Conservation (phyloP, 805 yeast species). For the Cyberlindnera mycetangii region DNA sequence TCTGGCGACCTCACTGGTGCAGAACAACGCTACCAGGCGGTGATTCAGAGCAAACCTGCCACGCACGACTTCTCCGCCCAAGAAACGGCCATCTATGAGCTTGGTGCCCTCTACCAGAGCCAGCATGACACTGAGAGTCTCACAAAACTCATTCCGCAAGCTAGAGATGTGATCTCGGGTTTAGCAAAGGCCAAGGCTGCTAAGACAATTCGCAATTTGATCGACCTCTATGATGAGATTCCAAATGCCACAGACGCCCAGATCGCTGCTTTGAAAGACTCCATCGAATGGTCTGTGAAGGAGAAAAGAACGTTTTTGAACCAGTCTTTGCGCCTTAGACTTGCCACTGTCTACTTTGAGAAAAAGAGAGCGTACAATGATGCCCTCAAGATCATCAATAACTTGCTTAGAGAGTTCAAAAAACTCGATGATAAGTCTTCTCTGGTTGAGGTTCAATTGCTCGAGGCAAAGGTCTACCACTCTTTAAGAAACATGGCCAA, state of each 20-base stretch:
- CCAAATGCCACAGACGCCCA: slow-evolving; percentile 66
- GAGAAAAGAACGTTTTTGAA: slow-evolving; percentile 86
- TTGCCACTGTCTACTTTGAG: slow-evolving; percentile 71
- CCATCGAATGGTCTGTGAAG: slow-evolving; percentile 81
- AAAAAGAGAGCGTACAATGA: slow-evolving; percentile 60
- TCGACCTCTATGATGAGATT: slow-evolving; percentile 70
- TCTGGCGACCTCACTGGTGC: slow-evolving; percentile 52
- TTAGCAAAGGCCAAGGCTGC: slow-evolving; percentile 95
- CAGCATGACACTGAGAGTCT: slow-evolving; percentile 49
- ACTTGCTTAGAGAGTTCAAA: slow-evolving; percentile 79
- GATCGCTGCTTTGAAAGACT: slow-evolving; percentile 67
- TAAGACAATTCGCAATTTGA: slow-evolving; percentile 76
- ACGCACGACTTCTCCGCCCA: slow-evolving; percentile 27
- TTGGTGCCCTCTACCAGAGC: slow-evolving; percentile 67
- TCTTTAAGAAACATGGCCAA: slow-evolving; percentile 88
- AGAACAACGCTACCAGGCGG: slow-evolving; percentile 52
- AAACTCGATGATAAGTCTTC: slow-evolving; percentile 94
- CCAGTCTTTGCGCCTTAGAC: slow-evolving; percentile 81
- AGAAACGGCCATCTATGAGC: slow-evolving; percentile 50
- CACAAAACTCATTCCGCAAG: slow-evolving; percentile 57
- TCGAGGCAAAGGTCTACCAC: slow-evolving; percentile 88
- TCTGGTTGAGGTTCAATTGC: slow-evolving; percentile 89
- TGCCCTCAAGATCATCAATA: slow-evolving; percentile 68
- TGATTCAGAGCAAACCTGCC: slow-evolving; percentile 37
- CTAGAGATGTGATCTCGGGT: slow-evolving; percentile 67